Percentiles rank a stretch among this genome's conserved stretches.
Evolutionary conservation across 768 basidiomycete species (phyloP).

Genomic region (Gloeophyllum trabeum): DNA sequence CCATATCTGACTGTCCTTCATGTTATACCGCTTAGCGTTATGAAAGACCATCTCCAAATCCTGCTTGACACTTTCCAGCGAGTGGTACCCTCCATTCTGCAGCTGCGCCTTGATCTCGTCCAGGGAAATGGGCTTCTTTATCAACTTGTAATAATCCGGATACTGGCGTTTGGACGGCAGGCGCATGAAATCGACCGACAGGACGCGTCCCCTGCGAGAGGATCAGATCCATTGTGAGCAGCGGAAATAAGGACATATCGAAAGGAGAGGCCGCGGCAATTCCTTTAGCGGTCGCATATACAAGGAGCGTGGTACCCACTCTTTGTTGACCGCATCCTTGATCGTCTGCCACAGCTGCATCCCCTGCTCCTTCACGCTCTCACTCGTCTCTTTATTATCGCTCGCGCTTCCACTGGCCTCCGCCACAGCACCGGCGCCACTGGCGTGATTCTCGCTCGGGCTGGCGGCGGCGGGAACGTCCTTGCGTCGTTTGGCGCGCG

Average conservation of each 20-base stretch:
- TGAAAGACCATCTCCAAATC: constrained; percentile 73
- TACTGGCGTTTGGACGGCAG: constrained; percentile 64
- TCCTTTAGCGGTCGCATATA: constrained; percentile 12
- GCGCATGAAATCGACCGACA: constrained; percentile 56
- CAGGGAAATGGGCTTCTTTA: constrained; percentile 74
- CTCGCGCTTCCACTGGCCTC: constrained; percentile 15
- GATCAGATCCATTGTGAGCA: constrained; percentile 8
- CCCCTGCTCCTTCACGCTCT: constrained; percentile 50
- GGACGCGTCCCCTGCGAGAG: constrained; percentile 42
- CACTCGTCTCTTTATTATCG: constrained; percentile 13
- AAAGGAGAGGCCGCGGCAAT: constrained; percentile 14
- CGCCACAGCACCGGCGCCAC: constrained; percentile 19
- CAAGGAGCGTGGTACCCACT: constrained; percentile 48
- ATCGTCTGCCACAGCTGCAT: constrained; percentile 66
- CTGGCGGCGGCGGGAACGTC: constrained; percentile 24
- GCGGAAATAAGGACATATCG: too few species aligned
- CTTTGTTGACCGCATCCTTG: constrained; percentile 78
- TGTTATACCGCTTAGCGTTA: constrained; percentile 78
- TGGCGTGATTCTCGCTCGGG: constrained; percentile 29
- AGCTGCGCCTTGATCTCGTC: constrained; percentile 82
- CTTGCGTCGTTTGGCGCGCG: constrained; percentile 41
- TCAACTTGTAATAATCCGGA: constrained; percentile 80
- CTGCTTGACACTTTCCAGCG: constrained; percentile 53
- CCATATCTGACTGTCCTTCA: constrained; percentile 69
- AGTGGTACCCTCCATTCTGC: constrained; percentile 44